Conservation (phyloP, 129 eudicot genomes). For the Dittrichia graveolens region DNA sequence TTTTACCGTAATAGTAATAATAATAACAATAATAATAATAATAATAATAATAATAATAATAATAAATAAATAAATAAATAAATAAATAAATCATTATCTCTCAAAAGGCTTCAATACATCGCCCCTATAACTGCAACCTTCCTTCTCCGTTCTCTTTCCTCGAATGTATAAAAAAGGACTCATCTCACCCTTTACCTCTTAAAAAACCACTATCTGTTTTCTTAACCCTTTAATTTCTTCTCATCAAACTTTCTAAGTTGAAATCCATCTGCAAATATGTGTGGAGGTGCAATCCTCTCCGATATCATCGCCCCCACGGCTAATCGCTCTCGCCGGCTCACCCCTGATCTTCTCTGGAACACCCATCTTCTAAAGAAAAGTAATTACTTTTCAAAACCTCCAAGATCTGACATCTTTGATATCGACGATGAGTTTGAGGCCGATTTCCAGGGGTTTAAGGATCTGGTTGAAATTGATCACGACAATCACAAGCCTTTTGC, state of each 20-base stretch:
- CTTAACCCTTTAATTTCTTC: too few relatives aligned
- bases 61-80: too few relatives aligned
- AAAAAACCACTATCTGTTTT: neutral
- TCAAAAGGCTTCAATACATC: too few relatives aligned
- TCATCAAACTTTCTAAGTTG: neutral
- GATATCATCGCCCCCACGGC: conserved; percentile 55
- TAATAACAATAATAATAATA: too few relatives aligned
- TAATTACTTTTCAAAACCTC: conserved; percentile 54
- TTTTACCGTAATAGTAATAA: too few relatives aligned
- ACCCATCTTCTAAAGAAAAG: conserved; percentile 30
- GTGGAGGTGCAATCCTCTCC: conserved; percentile 94
- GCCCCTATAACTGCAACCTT: neutral
- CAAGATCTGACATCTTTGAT: conserved; percentile 38
- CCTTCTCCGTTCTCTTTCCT: conserved; percentile 2
- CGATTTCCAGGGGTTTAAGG: conserved; percentile 74
- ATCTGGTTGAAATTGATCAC: conserved; percentile 43
- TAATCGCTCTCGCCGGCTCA: conserved; percentile 48
- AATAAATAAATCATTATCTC: too few relatives aligned
- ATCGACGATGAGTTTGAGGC: conserved; percentile 77
- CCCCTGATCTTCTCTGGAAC: conserved; percentile 71
- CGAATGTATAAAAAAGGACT: conserved; percentile 16
- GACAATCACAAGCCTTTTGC: conserved; percentile 46
- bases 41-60: too few relatives aligned
- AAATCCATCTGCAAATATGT: conserved; percentile 45
- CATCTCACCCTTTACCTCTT: neutral